Percentiles rank a stretch among this genome's conserved stretches.
These are phyloP conservation scores for Xylaria digitata DNA, from an alignment of 2,329 filamentous ascomycete genomes.

Conservation along the genomic window DNA sequence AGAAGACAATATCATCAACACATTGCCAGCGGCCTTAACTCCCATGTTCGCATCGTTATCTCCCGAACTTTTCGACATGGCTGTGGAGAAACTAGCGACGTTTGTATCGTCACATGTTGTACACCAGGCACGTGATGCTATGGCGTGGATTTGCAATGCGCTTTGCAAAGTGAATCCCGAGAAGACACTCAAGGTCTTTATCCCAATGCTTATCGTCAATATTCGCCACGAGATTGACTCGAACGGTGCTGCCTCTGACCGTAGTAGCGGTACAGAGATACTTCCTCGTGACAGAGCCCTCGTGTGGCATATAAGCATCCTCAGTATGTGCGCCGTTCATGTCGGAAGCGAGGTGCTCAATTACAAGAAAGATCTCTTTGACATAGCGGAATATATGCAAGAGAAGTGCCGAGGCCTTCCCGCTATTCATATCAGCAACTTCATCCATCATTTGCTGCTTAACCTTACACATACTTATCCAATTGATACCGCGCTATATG, in stretches of 20 bases:
- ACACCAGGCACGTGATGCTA: conserved; percentile 94
- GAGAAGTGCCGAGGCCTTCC: conserved; percentile 92
- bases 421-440: conserved; percentile 96
- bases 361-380: conserved; percentile 88
- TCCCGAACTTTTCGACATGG: conserved; percentile 91
- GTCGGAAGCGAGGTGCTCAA: conserved; percentile 90
- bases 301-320: conserved; percentile 96
- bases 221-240: conserved; percentile 98
- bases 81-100: conserved; percentile 88
- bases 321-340: conserved; percentile 98
- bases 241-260: conserved; percentile 93
- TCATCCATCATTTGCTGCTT: conserved; percentile 93
- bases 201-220: conserved; percentile 89
- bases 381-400: conserved; percentile 96
- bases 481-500: conserved; percentile 87
- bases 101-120: conserved; percentile 96
- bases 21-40: conserved; percentile 88
- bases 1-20: conserved; percentile 97
- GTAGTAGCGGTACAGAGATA: conserved; percentile 93
- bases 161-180: conserved; percentile 95
- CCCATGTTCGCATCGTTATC: conserved; percentile 92
- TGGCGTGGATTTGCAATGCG: conserved; percentile 98
- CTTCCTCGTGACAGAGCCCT: conserved; percentile 90
- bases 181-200: conserved; percentile 89
- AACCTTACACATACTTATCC: conserved; percentile 96